Percentiles rank a stretch among this genome's conserved stretches.
These are phyloP conservation scores for Neltuma alba DNA, from an alignment of 306 rosid species.

Conservation along the genomic window DNA sequence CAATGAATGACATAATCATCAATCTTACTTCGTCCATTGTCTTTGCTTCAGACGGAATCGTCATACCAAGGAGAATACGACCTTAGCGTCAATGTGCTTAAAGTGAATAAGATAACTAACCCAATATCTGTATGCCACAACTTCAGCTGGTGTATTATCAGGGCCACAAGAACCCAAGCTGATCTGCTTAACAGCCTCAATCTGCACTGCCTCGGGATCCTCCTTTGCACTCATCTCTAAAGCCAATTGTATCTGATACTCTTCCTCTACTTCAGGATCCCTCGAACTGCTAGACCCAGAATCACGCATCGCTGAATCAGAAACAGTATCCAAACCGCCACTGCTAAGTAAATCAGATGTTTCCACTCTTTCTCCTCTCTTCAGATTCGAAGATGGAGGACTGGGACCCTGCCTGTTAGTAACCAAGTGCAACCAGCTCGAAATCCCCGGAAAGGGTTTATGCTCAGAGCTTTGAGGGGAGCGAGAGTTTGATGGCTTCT, in stretches of 20 bases:
- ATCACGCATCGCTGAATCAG: slow-evolving; percentile 60
- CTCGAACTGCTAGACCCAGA: slow-evolving; percentile 77
- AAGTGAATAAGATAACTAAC: slow-evolving; percentile 58
- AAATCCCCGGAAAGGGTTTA: slow-evolving; percentile 59
- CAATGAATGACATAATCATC: slow-evolving; percentile 13
- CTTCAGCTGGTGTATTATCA: slow-evolving; percentile 92
- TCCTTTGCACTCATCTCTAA: slow-evolving; percentile 94
- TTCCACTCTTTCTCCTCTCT: slow-evolving; percentile 57
- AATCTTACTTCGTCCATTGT: slow-evolving; percentile 10
- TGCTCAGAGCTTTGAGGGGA: slow-evolving; percentile 54
- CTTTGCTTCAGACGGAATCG: slow-evolving; percentile 31
- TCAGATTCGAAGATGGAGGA: slow-evolving; percentile 60
- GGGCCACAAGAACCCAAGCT: slow-evolving; percentile 93
- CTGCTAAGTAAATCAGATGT: slow-evolving; percentile 58
- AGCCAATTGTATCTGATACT: slow-evolving; percentile 94
- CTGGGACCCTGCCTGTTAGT: slow-evolving; percentile 62
- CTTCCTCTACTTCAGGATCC: slow-evolving; percentile 95
- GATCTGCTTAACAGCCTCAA: slow-evolving; percentile 98
- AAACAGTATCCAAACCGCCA: slow-evolving; percentile 61
- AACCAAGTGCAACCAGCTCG: slow-evolving; percentile 83
- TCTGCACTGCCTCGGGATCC: slow-evolving; percentile 99
- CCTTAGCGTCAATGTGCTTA: slow-evolving; percentile 34
- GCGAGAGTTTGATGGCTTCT: slow-evolving; percentile 49
- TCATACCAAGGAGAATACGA: slow-evolving; percentile 37
- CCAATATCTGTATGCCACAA: slow-evolving; percentile 93